Evolutionary conservation across 805 yeast genomes (phyloP).

Genomic region (Danielia oregonensis): DNA sequence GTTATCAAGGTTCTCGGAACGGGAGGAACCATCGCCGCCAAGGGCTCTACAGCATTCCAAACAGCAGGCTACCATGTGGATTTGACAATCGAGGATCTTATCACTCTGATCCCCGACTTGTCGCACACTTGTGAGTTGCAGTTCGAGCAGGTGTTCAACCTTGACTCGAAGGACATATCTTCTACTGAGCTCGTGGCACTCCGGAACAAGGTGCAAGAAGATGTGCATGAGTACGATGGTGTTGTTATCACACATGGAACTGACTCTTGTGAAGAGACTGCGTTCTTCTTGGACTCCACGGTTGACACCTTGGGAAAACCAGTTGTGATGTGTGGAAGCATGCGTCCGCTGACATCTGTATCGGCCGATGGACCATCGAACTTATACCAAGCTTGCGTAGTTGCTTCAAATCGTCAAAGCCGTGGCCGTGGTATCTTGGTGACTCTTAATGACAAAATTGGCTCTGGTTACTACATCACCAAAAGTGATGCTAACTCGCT

Average conservation of each 20-base stretch:
- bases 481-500: constrained; percentile 67
- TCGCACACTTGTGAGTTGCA: constrained; percentile 51
- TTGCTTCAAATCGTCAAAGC: constrained; percentile 51
- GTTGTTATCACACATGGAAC: constrained; percentile 71
- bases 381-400: constrained; percentile 63
- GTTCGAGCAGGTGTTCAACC: constrained; percentile 59
- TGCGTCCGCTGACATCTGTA: constrained; percentile 70
- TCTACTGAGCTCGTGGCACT: constrained; percentile 43
- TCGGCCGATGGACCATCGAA: constrained; percentile 75
- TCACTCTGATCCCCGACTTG: constrained; percentile 54
- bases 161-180: constrained; percentile 58
- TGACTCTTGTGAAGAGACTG: constrained; percentile 65
- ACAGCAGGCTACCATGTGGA: constrained; percentile 56
- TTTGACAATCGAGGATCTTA: constrained; percentile 32
- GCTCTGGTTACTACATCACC: constrained; percentile 67
- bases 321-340: constrained; percentile 66
- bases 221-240: constrained; percentile 48
- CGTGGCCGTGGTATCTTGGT: constrained; percentile 59
- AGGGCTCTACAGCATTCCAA: constrained; percentile 43
- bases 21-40: constrained; percentile 60
- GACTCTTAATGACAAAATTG: constrained; percentile 63
- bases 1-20: constrained; percentile 50
- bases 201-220: constrained; percentile 43
- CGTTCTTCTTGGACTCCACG: constrained; percentile 56
- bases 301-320: constrained; percentile 41